Base-by-base conservation (phyloP, 129 eudicot species). In the Ambrosia trifida region DNA sequence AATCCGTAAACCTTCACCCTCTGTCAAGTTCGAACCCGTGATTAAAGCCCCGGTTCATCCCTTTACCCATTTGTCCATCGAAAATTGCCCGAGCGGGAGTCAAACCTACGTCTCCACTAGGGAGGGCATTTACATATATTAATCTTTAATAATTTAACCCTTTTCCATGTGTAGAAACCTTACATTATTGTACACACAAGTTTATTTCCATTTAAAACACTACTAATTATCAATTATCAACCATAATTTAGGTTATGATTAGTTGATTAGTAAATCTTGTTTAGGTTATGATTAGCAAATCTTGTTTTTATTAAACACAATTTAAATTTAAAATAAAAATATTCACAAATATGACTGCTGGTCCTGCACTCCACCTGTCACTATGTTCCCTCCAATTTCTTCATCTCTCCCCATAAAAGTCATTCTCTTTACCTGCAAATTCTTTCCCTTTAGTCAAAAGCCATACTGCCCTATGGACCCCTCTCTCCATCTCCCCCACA, bases 401-500 rank as follows among this genome's bases (percentile, higher is more conserved):
- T 52, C 79, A 32, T 74, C 76, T 32, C 79, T 60, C 76, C 76
- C 76, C 72, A 70, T 69, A 80, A 80, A 80, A 80, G 84, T 80
- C 80, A 14, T 69, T 78, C 81, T 72, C 80, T 73, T 71, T 50
- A 79, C 85, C 92, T 86, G 89, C 89, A 86, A 89, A 74, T 78
- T 78, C 88, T 72, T 72, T 35, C 78, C 10, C 74, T 86, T 80
- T 86, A 80, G 96, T 89, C 96, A 89, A 89, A 89, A 80, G 88
- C 83, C 63, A 78, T 4, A 51, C 67, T 70, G 66, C 72, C 78
- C 53, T 9, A 35, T 77, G 70, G 88, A 87, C 64, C 57, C 92
- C 69, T 1, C 52, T 53, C 69, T 61, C 33, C 68, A 72, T 46
- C 70, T 59, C 69, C 52, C 67, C 63, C 63, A 35, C 65, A 66